Conservation (phyloP, 495 filamentous ascomycete species). For the Penicillium tannophilum region DNA sequence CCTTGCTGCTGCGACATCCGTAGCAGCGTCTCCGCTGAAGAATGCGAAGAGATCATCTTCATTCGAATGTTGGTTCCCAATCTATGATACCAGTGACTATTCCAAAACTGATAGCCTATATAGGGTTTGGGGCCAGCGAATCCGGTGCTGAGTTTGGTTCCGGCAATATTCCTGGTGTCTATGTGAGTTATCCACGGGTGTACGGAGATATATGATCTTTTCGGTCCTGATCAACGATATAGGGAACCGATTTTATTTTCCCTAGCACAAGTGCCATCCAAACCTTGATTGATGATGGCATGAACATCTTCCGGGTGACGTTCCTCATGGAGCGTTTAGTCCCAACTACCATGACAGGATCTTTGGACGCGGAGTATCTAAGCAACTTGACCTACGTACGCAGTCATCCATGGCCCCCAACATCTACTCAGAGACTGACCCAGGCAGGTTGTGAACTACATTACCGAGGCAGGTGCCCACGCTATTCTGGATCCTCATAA, state of each 20-base stretch:
- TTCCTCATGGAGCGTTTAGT: constrained; percentile 71
- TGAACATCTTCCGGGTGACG: constrained; percentile 70
- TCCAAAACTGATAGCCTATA: neutral
- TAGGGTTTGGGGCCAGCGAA: constrained; percentile 36
- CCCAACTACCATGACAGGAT: constrained; percentile 49
- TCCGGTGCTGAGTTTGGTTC: constrained; percentile 33
- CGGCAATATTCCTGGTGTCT: constrained; percentile 24
- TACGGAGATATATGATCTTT: neutral
- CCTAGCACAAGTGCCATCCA: constrained; percentile 54
- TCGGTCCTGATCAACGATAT: constrained; percentile 37
- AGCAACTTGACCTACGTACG: constrained; percentile 43
- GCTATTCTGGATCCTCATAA: constrained; percentile 72
- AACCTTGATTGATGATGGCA: constrained; percentile 59
- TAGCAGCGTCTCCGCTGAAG: constrained; percentile 28
- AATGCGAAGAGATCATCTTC: constrained; percentile 26
- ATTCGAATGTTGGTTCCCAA: constrained; percentile 24
- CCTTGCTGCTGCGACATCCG: constrained; percentile 31
- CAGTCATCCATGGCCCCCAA: neutral
- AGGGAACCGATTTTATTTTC: constrained; percentile 61
- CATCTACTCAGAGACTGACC: neutral
- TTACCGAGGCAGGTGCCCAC: constrained; percentile 64
- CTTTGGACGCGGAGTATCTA: constrained; percentile 43
- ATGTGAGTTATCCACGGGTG: constrained; percentile 10
- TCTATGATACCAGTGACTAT: neutral
- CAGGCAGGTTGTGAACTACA: constrained; percentile 56